Conservation (phyloP, 805 yeast genomes). For the Zygotorulaspora chibaensis region DNA sequence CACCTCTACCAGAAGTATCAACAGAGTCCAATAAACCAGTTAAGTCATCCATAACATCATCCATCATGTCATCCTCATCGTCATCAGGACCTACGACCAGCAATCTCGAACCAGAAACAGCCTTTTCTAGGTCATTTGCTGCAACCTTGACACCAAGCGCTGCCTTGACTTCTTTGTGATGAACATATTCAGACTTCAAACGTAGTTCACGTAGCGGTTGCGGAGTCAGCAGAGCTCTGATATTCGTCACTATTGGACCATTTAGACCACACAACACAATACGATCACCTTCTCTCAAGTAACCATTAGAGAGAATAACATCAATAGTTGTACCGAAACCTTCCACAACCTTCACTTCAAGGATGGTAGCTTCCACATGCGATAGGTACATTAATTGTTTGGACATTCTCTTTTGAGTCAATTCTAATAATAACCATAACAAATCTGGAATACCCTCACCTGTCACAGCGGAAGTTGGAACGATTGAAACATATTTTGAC, state of each 20-base stretch:
- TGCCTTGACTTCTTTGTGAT: constrained; percentile 96
- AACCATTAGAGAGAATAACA: constrained; percentile 96
- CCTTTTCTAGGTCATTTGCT: constrained; percentile 95
- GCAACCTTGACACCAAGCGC: constrained; percentile 98
- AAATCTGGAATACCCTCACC: constrained; percentile 99
- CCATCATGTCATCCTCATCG: constrained; percentile 96
- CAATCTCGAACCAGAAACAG: constrained; percentile 97
- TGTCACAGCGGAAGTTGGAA: constrained; percentile 97
- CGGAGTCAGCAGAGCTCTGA: constrained; percentile 93
- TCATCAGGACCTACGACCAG: constrained; percentile 94
- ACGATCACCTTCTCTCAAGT: constrained; percentile 90
- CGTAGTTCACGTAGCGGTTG: constrained; percentile 96
- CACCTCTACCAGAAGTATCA: constrained; percentile 94
- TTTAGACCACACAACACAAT: constrained; percentile 95
- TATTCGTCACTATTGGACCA: constrained; percentile 96
- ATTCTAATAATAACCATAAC: constrained; percentile 88
- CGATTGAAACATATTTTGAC: constrained; percentile 90
- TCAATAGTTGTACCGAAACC: constrained; percentile 99
- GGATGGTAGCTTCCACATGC: constrained; percentile 84
- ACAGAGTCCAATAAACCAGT: constrained; percentile 92
- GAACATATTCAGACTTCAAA: constrained; percentile 92
- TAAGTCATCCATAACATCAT: constrained; percentile 97
- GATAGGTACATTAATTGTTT: constrained; percentile 95
- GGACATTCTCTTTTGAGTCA: constrained; percentile 98
- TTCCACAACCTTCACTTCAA: constrained; percentile 96